Conservation (phyloP, 2,329 filamentous ascomycete species). For the Aspergillus floridensis region DNA sequence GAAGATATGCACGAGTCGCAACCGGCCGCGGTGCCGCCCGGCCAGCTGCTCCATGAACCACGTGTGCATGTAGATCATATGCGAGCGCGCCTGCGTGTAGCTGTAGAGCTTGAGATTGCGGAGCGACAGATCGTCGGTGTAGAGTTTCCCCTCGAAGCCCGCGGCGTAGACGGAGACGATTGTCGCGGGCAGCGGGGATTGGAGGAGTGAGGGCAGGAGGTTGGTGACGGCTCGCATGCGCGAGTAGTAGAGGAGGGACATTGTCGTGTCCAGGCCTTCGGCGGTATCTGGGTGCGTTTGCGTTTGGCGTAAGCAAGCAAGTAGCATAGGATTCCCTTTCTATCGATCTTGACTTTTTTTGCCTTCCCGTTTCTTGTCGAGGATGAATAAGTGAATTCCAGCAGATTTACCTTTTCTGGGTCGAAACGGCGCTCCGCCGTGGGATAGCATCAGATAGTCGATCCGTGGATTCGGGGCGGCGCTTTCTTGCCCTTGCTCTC, state of each 20-base stretch:
- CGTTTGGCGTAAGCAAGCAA: background rate
- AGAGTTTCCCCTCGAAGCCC: conserved; percentile 2
- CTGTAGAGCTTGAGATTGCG: background rate
- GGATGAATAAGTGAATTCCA: too few relatives aligned
- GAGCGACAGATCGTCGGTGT: conserved; percentile 5
- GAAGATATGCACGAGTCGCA: conserved; percentile 7
- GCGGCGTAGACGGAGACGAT: conserved; percentile 6
- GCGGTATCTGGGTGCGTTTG: conserved; percentile 2
- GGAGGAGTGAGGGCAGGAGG: conserved; percentile 5
- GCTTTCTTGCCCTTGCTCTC: background rate
- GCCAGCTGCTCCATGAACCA: conserved; percentile 5
- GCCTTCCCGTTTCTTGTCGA: background rate
- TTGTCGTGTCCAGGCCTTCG: conserved; percentile 7
- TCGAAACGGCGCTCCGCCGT: background rate
- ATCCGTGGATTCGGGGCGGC: background rate
- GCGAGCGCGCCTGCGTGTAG: conserved; percentile 2
- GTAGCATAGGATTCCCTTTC: too few relatives aligned
- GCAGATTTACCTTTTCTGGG: conserved; percentile 1
- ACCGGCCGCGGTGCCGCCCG: background rate
- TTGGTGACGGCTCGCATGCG: conserved; percentile 5
- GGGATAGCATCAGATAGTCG: conserved; percentile 8
- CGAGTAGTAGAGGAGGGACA: conserved; percentile 10
- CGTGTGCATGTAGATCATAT: conserved; percentile 9
- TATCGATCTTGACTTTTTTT: too few relatives aligned
- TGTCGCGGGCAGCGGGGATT: conserved; percentile 2